Base-by-base conservation (phyloP, 2,329 filamentous ascomycete genomes). In the Penicillium fuscoglaucum region DNA sequence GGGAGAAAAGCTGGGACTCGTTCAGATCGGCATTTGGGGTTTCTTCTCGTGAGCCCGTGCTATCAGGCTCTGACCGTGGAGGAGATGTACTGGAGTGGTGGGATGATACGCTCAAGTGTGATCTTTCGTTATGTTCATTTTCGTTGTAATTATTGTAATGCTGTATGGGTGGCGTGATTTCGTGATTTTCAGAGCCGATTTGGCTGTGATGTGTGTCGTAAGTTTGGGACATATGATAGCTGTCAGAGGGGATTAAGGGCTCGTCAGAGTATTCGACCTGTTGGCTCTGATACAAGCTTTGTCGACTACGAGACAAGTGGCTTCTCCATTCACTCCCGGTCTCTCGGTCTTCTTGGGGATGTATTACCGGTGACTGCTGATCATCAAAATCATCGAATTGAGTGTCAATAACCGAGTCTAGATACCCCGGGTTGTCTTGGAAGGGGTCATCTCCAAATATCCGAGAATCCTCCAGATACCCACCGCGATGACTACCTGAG, bases 1-100 rank as follows among this genome's bases (percentile, higher is more conserved):
- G 76, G 43, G 76, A 78, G 57, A 80, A 82, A 46, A 80, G 64
- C 60, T 70, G 79, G 4, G 79, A 81, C 57, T 79, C 74, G 7
- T 74, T 71, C n/a, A 82, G 72, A 31, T 79, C 74, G 47, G 73
- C 73, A 43, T 61, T 56, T n/a, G 67, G 61, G n/a, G 61, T 57
- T 40, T 56, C 65, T 13, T 65, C 64, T 35, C 61, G 60, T 8
- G 70, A 70, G 24, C 52, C 57, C 24, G 58, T 59, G 48, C 66
- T 69, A n/a, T 62, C 68, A 52, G 66, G 52, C 13, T 68, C 66
- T 15, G 71, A 69, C 28, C 60, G 61, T 19, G 66, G 58, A 41
- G 57, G 47, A 52, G 63, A 61, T 7, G 55, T 45, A 48, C 49
- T 59, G n/a, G 58, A 57, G n/a, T 51, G 24, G 45, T 52, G 15